Base-by-base conservation (phyloP, 202 grass and related monocot species). In the Brachypodium distachyon region DNA sequence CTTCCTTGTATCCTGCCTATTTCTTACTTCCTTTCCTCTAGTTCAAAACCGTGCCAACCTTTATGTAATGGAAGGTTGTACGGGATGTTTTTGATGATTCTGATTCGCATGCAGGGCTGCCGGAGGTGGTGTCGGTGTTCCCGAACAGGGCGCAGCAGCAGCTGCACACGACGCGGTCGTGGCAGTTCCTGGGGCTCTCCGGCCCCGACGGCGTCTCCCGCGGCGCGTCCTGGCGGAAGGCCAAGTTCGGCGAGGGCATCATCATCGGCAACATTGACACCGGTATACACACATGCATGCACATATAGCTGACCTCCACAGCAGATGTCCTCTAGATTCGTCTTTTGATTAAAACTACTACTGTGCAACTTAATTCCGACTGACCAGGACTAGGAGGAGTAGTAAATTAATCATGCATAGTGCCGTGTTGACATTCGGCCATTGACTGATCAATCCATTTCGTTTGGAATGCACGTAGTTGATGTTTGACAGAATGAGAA, bases 251-350 rank as follows among this genome's bases (percentile, higher is more conserved):
- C 28, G 82, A 82, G 63, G 95, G 89, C 77, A 90, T 82, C 64
- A 92, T 98, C 77, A 94, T 98, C 66, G 91, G 79, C 79, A 94
- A 98, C 72, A 67, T 98, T 74, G 95, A 98, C 68, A 90, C 91
- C 19, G 95, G 94, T 97, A 77, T n/a, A n/a, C n/a, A n/a, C n/a
- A n/a, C 49, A 47, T 7, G 14, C 28, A 60, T 60, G 6, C 47
- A 49, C 7, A 9, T 59, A 13, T 18, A 6, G 56, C 32, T 59
- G 56, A 33, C 13, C 7, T 18, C n/a, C n/a, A n/a, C n/a, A n/a
- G n/a, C n/a, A n/a, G n/a, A n/a, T n/a, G n/a, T n/a, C n/a, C n/a
- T n/a, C n/a, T n/a, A n/a, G n/a, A 41, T 8, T 54, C 34, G 8
- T 17, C 21, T 21, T 36, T 23, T 10, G 2, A 44, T 18, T 22